Conservation (phyloP, 306 rosid species). For the Clitoria ternatea region DNA sequence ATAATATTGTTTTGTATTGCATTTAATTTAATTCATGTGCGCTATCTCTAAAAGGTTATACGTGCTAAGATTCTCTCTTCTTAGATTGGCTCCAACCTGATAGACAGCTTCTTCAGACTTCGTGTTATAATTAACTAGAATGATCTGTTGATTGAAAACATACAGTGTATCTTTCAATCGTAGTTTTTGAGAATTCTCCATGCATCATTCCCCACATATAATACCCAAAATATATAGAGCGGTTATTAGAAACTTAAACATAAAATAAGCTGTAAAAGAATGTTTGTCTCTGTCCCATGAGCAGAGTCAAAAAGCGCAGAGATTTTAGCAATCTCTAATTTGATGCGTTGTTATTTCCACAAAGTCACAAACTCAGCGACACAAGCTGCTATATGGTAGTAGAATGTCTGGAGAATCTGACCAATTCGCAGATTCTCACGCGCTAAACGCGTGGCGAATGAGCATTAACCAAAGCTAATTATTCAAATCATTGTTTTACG, state of each 20-base stretch:
- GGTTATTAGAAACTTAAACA: not conserved
- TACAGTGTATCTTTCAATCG: not conserved
- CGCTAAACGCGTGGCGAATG: slow-evolving; percentile 24
- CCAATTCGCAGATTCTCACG: slow-evolving; percentile 32
- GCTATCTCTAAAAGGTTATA: not conserved
- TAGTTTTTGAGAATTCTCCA: not conserved
- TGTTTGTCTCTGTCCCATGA: slow-evolving; percentile 14
- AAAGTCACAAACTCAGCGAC: slow-evolving; percentile 20
- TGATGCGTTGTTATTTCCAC: not conserved
- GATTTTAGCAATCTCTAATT: slow-evolving; percentile 22
- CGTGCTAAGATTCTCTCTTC: not conserved
- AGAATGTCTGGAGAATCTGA: slow-evolving; percentile 27
- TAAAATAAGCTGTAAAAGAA: slow-evolving; percentile 23
- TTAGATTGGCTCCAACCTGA: not conserved
- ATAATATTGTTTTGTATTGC: not conserved
- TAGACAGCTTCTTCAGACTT: too few species aligned
- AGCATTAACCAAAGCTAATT: not conserved
- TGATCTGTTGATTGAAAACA: not conserved
- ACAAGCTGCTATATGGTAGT: slow-evolving; percentile 10
- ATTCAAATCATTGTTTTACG: not conserved
- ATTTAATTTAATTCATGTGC: not conserved
- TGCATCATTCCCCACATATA: not conserved
- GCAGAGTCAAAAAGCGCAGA: slow-evolving; percentile 28
- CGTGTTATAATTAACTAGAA: not conserved
- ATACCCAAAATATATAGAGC: not conserved